Conservation (phyloP, 352 stramenopile genomes). For the Phytophthora palmivora region DNA sequence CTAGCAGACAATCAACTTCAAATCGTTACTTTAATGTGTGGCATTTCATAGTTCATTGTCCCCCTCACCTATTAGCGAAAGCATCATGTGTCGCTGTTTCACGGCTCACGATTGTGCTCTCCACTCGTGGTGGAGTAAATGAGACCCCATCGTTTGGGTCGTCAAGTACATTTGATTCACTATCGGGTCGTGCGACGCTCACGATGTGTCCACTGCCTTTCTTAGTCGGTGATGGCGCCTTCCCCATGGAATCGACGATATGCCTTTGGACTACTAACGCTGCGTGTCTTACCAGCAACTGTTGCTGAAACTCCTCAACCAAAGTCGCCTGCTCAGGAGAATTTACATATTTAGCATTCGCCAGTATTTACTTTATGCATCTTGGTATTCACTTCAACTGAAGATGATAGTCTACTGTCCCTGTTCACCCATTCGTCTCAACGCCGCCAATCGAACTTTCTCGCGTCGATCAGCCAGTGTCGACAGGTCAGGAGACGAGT, state of each 20-base stretch:
- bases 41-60: background rate
- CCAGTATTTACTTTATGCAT: background rate
- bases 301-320: conserved; percentile 28
- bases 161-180: conserved; percentile 27
- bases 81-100: conserved; percentile 77
- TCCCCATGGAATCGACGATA: conserved; percentile 37
- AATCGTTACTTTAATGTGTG: conserved; percentile 1
- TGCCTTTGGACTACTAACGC: background rate
- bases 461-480: conserved; percentile 66
- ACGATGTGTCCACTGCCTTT: conserved; percentile 30
- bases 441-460: conserved; percentile 66
- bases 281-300: background rate
- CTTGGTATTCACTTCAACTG: conserved; percentile 4
- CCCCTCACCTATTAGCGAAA: conserved; percentile 67
- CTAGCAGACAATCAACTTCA: conserved; percentile 24
- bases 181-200: conserved; percentile 19
- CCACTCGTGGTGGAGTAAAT: conserved; percentile 29
- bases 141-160: conserved; percentile 21
- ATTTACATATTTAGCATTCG: conserved; percentile 39
- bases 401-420: conserved; percentile 20
- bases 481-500: conserved; percentile 28
- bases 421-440: conserved; percentile 54
- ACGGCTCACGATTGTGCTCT: conserved; percentile 76
- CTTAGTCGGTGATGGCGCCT: conserved; percentile 44
- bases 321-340: conserved; percentile 19